Conservation (phyloP, 2,329 filamentous ascomycete species). For the Aureobasidium sp. region DNA sequence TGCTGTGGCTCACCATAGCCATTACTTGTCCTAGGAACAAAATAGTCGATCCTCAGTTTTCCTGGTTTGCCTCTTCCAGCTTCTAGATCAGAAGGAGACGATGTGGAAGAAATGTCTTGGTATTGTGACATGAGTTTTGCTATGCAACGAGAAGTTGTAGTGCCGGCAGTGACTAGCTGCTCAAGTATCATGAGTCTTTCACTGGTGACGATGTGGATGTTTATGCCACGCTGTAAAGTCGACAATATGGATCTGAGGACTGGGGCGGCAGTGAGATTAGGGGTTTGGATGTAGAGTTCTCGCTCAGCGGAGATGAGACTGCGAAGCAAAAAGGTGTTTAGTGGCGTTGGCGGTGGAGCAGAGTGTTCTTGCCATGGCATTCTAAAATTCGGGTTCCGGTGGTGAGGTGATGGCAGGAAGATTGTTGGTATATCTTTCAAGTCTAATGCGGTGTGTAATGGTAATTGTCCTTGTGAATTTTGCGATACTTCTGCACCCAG, state of each 20-base stretch:
- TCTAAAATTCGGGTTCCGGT: constrained; percentile 58
- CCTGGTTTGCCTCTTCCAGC: constrained; percentile 39
- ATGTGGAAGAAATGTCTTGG: constrained; percentile 19
- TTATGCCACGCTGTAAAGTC: constrained; percentile 58
- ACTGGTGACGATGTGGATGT: constrained; percentile 44
- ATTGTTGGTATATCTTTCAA: constrained; percentile 43
- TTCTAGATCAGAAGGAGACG: constrained; percentile 36
- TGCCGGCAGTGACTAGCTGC: constrained; percentile 72
- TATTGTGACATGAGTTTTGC: constrained; percentile 53
- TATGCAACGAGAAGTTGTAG: constrained; percentile 61
- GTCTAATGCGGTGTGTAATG: background rate
- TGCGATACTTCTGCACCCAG: background rate
- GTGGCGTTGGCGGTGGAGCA: constrained; percentile 54
- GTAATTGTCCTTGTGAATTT: background rate
- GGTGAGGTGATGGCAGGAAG: constrained; percentile 68
- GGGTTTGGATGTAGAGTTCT: constrained; percentile 64
- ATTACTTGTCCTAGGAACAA: constrained; percentile 29
- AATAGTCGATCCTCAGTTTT: constrained; percentile 53
- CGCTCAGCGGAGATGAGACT: constrained; percentile 48
- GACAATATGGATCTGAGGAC: constrained; percentile 55
- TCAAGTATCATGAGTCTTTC: constrained; percentile 50
- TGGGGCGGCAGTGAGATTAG: constrained; percentile 64
- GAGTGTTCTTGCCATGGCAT: constrained; percentile 46
- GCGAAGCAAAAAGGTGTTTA: constrained; percentile 58
- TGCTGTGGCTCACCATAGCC: constrained; percentile 51